phyloP scores from a whole-genome alignment of 805 yeast species.

The Wickerhamiella shivajii region DNA sequence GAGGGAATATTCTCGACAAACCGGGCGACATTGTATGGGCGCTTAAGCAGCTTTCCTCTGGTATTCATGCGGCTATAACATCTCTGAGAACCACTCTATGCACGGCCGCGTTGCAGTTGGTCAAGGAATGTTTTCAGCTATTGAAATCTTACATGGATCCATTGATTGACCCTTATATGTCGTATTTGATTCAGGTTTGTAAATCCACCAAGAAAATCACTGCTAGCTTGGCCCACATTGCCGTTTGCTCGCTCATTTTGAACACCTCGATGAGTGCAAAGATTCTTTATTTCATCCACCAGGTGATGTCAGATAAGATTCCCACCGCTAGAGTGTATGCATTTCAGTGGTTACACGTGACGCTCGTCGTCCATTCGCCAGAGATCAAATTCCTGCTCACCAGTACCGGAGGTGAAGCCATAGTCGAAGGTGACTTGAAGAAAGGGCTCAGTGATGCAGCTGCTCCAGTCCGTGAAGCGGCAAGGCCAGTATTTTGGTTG shows the following conservation, averaged over 20 bases:
- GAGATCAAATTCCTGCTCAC: slow-evolving; percentile 2
- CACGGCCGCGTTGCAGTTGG: slow-evolving; percentile 55
- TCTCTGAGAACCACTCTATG: slow-evolving; percentile 80
- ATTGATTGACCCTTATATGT: slow-evolving; percentile 36
- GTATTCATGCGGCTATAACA: slow-evolving; percentile 46
- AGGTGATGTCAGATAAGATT: slow-evolving; percentile 53
- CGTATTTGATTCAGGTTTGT: slow-evolving; percentile 37
- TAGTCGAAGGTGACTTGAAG: slow-evolving; percentile 36
- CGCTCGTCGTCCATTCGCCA: slow-evolving; percentile 30
- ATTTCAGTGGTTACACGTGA: slow-evolving; percentile 54
- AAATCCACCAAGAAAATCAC: slow-evolving; percentile 52
- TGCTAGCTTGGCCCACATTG: slow-evolving; percentile 32
- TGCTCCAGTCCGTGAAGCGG: slow-evolving; percentile 61
- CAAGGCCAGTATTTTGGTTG: slow-evolving; percentile 64
- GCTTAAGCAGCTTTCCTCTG: slow-evolving; percentile 35
- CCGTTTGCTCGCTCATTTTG: slow-evolving; percentile 36
- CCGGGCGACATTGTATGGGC: slow-evolving; percentile 26
- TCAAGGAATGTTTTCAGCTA: slow-evolving; percentile 40
- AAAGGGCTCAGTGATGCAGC: slow-evolving; percentile 67
- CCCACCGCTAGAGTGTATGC: slow-evolving; percentile 55
- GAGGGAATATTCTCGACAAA: slow-evolving; percentile 37
- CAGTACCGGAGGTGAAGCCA: slow-evolving; percentile 21
- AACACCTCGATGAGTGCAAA: slow-evolving; percentile 41
- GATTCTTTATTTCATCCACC: slow-evolving; percentile 34
- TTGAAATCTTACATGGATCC: slow-evolving; percentile 19